These are phyloP conservation scores for Eucalyptus albens DNA, from an alignment of 345 rosid species.

Conservation along the genomic window DNA sequence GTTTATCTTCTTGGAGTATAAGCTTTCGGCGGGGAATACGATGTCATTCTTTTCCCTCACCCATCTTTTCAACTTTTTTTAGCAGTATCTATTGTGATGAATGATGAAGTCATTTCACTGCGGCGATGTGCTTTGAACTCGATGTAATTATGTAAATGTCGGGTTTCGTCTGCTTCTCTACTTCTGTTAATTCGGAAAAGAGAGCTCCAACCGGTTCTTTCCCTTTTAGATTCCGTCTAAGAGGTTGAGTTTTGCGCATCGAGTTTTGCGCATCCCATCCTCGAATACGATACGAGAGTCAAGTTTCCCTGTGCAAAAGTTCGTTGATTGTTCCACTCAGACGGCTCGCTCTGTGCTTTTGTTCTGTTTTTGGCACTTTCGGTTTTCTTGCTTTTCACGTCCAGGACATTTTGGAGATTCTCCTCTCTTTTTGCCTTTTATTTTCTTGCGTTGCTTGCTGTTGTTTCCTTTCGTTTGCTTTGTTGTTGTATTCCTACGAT, in stretches of 20 bases:
- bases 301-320: not conserved
- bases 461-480: not conserved
- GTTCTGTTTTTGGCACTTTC: not conserved
- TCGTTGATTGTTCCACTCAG: not conserved
- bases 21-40: not conserved
- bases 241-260: not conserved
- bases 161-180: not conserved
- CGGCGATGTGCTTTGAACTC: not conserved
- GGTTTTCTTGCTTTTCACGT: not conserved
- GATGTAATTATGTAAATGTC: not conserved
- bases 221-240: not conserved
- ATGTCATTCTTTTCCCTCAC: not conserved
- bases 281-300: not conserved
- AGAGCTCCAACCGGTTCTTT: not conserved
- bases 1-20: not conserved
- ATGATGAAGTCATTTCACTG: not conserved
- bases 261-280: not conserved
- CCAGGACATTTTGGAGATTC: not conserved
- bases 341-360: not conserved
- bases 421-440: not conserved
- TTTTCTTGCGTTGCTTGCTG: not conserved
- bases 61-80: not conserved
- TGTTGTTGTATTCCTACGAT: not conserved
- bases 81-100: not conserved
- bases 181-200: not conserved